phyloP scores from a whole-genome alignment of 2,329 filamentous ascomycete species.

The Monilinia fructicola region DNA sequence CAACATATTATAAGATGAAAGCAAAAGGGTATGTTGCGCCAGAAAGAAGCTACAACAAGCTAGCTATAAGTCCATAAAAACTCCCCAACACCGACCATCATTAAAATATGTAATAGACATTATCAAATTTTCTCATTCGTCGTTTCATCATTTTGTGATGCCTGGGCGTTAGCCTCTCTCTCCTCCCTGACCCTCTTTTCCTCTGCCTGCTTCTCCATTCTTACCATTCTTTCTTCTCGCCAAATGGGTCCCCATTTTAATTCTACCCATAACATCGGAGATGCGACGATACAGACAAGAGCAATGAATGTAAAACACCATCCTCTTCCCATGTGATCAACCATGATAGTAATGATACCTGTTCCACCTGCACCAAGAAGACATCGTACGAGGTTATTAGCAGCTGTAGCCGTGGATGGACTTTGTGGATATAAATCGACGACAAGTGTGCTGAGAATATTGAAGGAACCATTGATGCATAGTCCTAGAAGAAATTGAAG shows the following conservation, averaged over 20 bases:
- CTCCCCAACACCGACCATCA: background rate
- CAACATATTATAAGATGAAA: background rate
- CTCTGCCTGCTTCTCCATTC: slow-evolving; percentile 41
- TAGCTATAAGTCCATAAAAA: background rate
- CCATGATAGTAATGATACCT: slow-evolving; percentile 59
- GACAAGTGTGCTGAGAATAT: slow-evolving; percentile 61
- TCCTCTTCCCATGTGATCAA: slow-evolving; percentile 56
- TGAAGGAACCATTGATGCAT: slow-evolving; percentile 61
- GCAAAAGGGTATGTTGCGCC: background rate
- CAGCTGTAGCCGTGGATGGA: slow-evolving; percentile 62
- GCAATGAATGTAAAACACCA: slow-evolving; percentile 63
- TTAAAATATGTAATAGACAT: background rate
- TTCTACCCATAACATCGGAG: slow-evolving; percentile 52
- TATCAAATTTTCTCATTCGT: slow-evolving; percentile 7
- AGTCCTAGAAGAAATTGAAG: slow-evolving; percentile 58
- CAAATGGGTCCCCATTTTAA: slow-evolving; percentile 50
- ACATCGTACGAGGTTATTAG: slow-evolving; percentile 64
- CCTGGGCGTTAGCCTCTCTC: slow-evolving; percentile 13
- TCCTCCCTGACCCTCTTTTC: slow-evolving; percentile 32
- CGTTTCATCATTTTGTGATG: slow-evolving; percentile 16
- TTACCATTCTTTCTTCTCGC: slow-evolving; percentile 52
- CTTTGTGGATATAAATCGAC: slow-evolving; percentile 62
- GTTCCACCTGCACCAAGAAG: slow-evolving; percentile 59
- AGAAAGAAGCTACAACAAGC: background rate
- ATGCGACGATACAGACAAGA: slow-evolving; percentile 49